A percentile compares a stretch with the other conserved stretches of the same genome.
Evolutionary conservation across 768 basidiomycete genomes (phyloP).

Genomic region (Amanita thiersii): DNA sequence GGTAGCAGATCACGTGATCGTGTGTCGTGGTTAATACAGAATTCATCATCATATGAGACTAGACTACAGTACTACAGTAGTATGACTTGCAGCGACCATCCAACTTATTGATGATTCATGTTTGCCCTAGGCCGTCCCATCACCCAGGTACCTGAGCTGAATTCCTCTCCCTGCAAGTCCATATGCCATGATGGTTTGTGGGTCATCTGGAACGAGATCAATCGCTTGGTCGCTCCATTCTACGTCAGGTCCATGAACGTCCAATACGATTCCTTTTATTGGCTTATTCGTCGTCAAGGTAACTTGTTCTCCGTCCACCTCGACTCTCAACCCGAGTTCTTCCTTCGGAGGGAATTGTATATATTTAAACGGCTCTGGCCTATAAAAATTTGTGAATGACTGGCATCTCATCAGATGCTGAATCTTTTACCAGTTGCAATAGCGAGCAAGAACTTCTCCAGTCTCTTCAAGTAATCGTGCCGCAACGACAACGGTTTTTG

Average conservation of each 20-base stretch:
- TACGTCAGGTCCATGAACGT: conserved; percentile 63
- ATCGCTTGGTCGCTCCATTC: conserved; percentile 87
- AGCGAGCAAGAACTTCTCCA: conserved; percentile 56
- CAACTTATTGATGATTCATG: no score
- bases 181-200: conserved; percentile 54
- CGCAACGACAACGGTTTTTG: conserved; percentile 62
- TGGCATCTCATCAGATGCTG: conserved; percentile 7
- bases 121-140: conserved; percentile 67
- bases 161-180: conserved; percentile 64
- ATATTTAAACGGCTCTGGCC: conserved; percentile 95
- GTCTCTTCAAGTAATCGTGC: conserved; percentile 54
- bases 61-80: no score
- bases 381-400: conserved; percentile 20
- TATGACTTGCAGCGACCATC: no score
- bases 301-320: conserved; percentile 53
- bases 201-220: conserved; percentile 84
- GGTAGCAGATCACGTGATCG: no score
- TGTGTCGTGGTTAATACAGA: no score
- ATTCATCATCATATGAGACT: no score
- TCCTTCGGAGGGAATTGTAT: conserved; percentile 66
- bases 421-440: conserved; percentile 60
- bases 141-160: conserved; percentile 64
- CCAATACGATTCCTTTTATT: conserved; percentile 83
- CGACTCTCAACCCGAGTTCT: conserved; percentile 51
- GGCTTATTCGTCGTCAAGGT: conserved; percentile 53